These are phyloP conservation scores for Fallopia convolvulus DNA, from an alignment of 148 eudicot genomes.

Conservation along the genomic window DNA sequence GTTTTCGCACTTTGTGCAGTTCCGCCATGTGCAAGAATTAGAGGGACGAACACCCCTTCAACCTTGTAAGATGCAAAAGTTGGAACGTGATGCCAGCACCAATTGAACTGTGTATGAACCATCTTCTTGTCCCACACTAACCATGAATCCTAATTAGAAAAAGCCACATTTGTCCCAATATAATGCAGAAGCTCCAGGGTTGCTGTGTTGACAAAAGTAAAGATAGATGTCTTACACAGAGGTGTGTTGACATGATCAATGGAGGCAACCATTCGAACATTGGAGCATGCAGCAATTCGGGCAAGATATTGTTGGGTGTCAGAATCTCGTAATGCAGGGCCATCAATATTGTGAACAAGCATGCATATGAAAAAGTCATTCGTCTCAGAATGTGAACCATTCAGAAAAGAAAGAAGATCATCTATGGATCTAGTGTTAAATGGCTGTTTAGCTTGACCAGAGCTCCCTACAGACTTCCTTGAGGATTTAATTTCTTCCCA, in stretches of 20 bases:
- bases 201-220: neutral
- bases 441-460: constrained; percentile 41
- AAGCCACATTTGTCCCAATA: neutral
- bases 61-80: constrained; percentile 84
- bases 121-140: constrained; percentile 98
- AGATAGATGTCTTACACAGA: constrained; percentile 44
- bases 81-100: constrained; percentile 93
- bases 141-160: neutral
- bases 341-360: constrained; percentile 83
- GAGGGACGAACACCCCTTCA: constrained; percentile 66
- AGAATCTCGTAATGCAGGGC: constrained; percentile 81
- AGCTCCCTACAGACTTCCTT: constrained; percentile 33
- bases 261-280: constrained; percentile 73
- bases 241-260: constrained; percentile 90
- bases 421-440: constrained; percentile 54
- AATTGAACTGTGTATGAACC: constrained; percentile 89
- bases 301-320: constrained; percentile 82
- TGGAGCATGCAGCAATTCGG: constrained; percentile 72
- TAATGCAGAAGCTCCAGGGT: neutral
- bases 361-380: constrained; percentile 52
- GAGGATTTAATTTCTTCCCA: constrained; percentile 63
- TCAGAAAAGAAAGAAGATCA: constrained; percentile 64
- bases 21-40: constrained; percentile 71
- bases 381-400: constrained; percentile 42
- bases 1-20: constrained; percentile 70